Evolutionary conservation across 169 alveolate genomes (phyloP), one percentile per base, ranked within the genome.

Genomic region (Neospora caninum): DNA sequence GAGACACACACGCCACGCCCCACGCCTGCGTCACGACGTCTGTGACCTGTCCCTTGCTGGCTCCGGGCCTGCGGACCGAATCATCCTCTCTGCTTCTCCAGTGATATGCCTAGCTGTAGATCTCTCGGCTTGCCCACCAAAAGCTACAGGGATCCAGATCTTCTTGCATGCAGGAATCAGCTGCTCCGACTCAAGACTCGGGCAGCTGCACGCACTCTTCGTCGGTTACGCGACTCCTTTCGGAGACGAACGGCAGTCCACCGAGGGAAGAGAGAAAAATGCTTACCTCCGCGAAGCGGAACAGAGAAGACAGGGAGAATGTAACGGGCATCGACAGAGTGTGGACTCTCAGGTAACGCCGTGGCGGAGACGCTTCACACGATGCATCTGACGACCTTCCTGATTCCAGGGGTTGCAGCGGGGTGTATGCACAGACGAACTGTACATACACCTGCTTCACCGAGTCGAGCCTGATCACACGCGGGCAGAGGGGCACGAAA

Each of bases 401-500:
- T 22, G 38, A 34, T n/a, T 70, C 80, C 20, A 91, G 38, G 42
- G 95, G 95, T 36, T 93, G 95, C 88, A 93, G 88, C 78, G 95
- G 95, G 20, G 93, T 93, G 91, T 93, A 93, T 86, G 94, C 93
- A 70, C 97, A 96, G n/a, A 95, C 97, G 89, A 95, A 94, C 84
- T 96, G 97, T 31, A 95, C 93, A 58, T 87, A 96, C 54, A 96
- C 97, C 84, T 88, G 94, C 89, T 94, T 96, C 93, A 80, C 93
- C 93, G 95, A 93, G 54, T 96, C 97, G 92, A 96, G 91, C 93
- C 95, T 93, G 89, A 18, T 18, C 20, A 41, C 13, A 82, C 34
- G 10, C 18, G 36, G 88, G 43, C 89, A 41, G 27, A 43, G 27
- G 27, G 69, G 16, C 70, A 36, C 89, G 45, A 78, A 45, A 31